These are phyloP conservation scores for Tetrahymena borealis DNA, from an alignment of 73 alveolate genomes.

Conservation along the genomic window DNA sequence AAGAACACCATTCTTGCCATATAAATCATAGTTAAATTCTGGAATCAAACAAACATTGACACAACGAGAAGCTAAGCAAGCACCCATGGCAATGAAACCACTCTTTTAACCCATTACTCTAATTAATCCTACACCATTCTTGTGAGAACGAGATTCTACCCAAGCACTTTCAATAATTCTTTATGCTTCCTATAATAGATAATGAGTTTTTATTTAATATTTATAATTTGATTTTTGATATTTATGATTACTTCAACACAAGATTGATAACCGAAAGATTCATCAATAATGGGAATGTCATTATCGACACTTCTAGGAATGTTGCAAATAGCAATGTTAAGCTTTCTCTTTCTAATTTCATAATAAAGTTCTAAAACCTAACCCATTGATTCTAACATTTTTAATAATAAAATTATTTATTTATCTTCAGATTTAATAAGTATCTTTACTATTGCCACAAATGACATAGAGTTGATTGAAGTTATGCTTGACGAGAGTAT, in stretches of 20 bases:
- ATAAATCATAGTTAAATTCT: slow-evolving; percentile 69
- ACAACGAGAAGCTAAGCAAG: slow-evolving; percentile 80
- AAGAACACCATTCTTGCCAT: slow-evolving; percentile 72
- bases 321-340: slow-evolving; percentile 68
- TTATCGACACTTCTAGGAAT: slow-evolving; percentile 95
- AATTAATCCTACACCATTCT: slow-evolving; percentile 73
- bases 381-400: slow-evolving; percentile 49
- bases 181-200: slow-evolving; percentile 51
- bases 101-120: slow-evolving; percentile 71
- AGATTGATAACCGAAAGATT: slow-evolving; percentile 37
- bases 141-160: slow-evolving; percentile 75
- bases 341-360: slow-evolving; percentile 51
- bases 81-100: slow-evolving; percentile 78
- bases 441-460: slow-evolving; percentile 84
- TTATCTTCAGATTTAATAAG: background rate
- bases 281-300: slow-evolving; percentile 92
- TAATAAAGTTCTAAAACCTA: slow-evolving; percentile 61
- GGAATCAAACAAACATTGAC: slow-evolving; percentile 84
- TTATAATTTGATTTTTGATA: background rate
- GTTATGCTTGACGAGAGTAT: slow-evolving; percentile 46
- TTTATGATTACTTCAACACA: slow-evolving; percentile 14
- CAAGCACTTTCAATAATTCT: slow-evolving; percentile 65
- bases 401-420: background rate
- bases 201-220: background rate
- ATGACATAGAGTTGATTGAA: slow-evolving; percentile 78